Conservation (phyloP, 2,329 filamentous ascomycete genomes). For the Raffaelea ambrosiae region DNA sequence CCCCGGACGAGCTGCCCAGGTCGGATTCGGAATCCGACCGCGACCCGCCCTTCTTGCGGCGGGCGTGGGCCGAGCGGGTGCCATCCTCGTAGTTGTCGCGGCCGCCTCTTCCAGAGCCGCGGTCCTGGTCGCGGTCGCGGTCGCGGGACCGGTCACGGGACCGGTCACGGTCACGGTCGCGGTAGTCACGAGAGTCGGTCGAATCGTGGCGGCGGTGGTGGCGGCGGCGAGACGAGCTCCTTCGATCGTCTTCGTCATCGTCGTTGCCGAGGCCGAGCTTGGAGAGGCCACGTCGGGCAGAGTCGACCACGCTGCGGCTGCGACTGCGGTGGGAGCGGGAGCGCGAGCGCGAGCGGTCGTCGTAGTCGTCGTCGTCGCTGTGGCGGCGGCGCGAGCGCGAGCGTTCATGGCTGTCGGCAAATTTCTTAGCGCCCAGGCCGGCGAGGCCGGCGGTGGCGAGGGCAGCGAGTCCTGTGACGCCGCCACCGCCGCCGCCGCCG, state of each 20-base stretch:
- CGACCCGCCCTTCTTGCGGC: conserved; percentile 24
- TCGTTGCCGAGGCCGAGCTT: conserved; percentile 51
- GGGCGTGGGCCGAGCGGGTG: conserved; percentile 26
- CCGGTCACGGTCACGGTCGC: conserved; percentile 24
- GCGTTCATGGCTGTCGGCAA: conserved; percentile 36
- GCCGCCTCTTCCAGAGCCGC: conserved; percentile 23
- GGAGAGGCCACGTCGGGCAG: conserved; percentile 51
- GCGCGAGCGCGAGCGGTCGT: conserved; percentile 32
- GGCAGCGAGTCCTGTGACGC: conserved; percentile 48
- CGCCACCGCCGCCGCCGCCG: conserved; percentile 29
- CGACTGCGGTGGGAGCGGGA: conserved; percentile 39
- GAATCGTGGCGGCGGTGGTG: conserved; percentile 19
- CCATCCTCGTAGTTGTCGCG: conserved; percentile 40
- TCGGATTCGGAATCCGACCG: conserved; percentile 45
- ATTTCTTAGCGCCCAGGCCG: conserved; percentile 54
- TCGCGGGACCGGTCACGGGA: conserved; percentile 27
- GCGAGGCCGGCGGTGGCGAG: conserved; percentile 55
- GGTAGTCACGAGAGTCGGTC: conserved; percentile 35
- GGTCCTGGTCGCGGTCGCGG: conserved; percentile 21
- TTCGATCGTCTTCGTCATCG: conserved; percentile 25
- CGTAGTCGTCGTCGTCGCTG: conserved; percentile 37
- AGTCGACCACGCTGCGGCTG: conserved; percentile 58
- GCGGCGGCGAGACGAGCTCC: conserved; percentile 23
- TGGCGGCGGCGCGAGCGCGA: conserved; percentile 32
- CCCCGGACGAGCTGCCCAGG: conserved; percentile 49